phyloP scores from a whole-genome alignment of 2,329 filamentous ascomycete genomes.

The Cladosporium sp. region DNA sequence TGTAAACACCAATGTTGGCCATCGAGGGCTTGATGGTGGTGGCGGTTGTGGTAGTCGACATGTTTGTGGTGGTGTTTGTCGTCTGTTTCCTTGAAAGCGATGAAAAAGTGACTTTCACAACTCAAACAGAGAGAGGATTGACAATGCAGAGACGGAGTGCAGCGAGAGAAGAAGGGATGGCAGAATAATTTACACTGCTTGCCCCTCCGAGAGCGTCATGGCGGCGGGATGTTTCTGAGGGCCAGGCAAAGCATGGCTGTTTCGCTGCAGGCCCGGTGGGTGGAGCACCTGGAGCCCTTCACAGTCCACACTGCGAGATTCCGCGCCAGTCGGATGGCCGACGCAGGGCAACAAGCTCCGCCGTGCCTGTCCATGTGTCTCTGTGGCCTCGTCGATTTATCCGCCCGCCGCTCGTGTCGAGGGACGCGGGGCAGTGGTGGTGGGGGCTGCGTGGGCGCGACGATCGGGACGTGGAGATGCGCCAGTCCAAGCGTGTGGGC shows the following conservation, averaged over 20 bases:
- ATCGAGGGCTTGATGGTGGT: conserved; percentile 53
- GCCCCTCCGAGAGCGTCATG: not conserved
- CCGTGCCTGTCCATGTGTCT: not conserved
- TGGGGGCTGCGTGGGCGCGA: not conserved
- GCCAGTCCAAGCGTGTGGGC: not conserved
- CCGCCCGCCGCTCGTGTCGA: not conserved
- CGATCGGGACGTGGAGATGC: conserved; percentile 6
- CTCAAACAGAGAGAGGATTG: not conserved
- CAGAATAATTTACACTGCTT: not conserved
- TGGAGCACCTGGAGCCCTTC: not conserved
- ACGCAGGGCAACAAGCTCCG: conserved; percentile 7
- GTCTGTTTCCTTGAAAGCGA: not conserved
- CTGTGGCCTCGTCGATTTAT: not conserved
- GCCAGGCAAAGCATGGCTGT: conserved; percentile 4
- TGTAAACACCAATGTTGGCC: conserved; percentile 93
- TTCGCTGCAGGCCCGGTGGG: not conserved
- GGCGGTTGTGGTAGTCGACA: conserved; percentile 10
- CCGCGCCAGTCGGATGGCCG: conserved; percentile 1
- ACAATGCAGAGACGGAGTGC: not conserved
- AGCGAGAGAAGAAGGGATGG: not conserved
- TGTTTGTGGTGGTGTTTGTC: not conserved
- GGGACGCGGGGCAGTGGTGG: not conserved
- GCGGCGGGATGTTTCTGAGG: not conserved
- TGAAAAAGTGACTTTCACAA: not conserved
- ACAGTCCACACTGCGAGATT: not conserved